phyloP scores from a whole-genome alignment of 805 yeast species.

The Cyberlindnera xylosilytica region DNA sequence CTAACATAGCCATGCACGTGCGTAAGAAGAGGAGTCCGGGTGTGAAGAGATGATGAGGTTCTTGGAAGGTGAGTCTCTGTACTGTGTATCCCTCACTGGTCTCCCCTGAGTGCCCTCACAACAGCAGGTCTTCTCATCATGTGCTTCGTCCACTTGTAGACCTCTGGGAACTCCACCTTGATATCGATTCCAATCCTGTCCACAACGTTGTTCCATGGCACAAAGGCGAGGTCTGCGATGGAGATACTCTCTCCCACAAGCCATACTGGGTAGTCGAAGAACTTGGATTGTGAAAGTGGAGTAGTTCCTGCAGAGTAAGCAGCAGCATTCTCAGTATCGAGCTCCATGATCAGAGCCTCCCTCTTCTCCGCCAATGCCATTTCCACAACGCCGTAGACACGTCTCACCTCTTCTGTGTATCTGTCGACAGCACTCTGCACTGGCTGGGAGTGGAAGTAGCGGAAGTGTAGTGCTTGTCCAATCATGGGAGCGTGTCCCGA shows the following conservation, averaged over 20 bases:
- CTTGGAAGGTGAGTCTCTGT: no score
- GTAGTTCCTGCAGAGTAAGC: slow-evolving; percentile 87
- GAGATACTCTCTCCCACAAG: slow-evolving; percentile 81
- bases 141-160: slow-evolving; percentile 90
- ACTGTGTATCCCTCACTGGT: no score
- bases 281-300: slow-evolving; percentile 78
- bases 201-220: slow-evolving; percentile 96
- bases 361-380: slow-evolving; percentile 93
- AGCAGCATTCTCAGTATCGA: slow-evolving; percentile 84
- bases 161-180: slow-evolving; percentile 88
- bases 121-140: slow-evolving; percentile 97
- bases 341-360: slow-evolving; percentile 84
- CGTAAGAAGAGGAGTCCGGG: no score
- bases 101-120: slow-evolving; percentile 78
- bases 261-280: slow-evolving; percentile 94
- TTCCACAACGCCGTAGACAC: slow-evolving; percentile 92
- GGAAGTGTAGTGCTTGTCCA: slow-evolving; percentile 93
- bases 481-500: slow-evolving; percentile 99
- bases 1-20: not conserved
- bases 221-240: slow-evolving; percentile 88
- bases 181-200: slow-evolving; percentile 88
- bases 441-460: slow-evolving; percentile 82
- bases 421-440: slow-evolving; percentile 89
- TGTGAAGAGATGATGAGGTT: no score
- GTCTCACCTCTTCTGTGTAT: slow-evolving; percentile 86